phyloP scores from a whole-genome alignment of 2,329 filamentous ascomycete genomes.

The Aspergillus quadrilineatus region DNA sequence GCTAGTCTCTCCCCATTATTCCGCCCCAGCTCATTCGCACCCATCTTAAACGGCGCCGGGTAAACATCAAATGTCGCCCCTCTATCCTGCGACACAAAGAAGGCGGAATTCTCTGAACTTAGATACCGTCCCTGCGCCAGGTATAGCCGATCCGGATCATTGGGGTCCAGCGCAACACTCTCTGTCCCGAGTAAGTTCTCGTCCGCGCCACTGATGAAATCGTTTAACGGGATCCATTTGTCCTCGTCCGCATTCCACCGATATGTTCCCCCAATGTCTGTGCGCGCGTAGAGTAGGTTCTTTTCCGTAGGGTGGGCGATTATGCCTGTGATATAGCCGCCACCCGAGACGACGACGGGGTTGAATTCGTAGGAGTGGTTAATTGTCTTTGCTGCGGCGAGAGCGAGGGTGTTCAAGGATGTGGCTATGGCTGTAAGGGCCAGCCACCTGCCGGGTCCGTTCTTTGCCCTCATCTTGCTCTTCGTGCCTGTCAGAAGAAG shows the following conservation, averaged over 20 bases:
- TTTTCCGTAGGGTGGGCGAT: constrained; percentile 16
- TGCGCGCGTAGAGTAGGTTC: constrained; percentile 16
- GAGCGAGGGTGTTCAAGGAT: neutral
- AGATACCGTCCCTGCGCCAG: constrained; percentile 17
- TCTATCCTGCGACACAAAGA: constrained; percentile 15
- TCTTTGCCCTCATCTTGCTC: neutral
- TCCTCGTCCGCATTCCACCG: constrained; percentile 11
- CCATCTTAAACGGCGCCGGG: constrained; percentile 14
- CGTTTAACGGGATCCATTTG: constrained; percentile 19
- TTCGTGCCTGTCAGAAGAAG: neutral
- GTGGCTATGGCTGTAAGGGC: neutral
- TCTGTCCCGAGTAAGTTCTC: constrained; percentile 18
- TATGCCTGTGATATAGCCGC: constrained; percentile 19
- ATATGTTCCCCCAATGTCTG: constrained; percentile 18
- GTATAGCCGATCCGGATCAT: constrained; percentile 14
- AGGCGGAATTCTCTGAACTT: constrained; percentile 11
- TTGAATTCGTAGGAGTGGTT: constrained; percentile 15
- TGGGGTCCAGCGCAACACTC: constrained; percentile 16
- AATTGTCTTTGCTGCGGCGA: constrained; percentile 2
- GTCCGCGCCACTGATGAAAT: constrained; percentile 15
- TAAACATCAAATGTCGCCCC: constrained; percentile 13
- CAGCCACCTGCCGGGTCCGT: neutral
- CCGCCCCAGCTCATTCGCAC: constrained; percentile 16
- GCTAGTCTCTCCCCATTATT: constrained; percentile 19
- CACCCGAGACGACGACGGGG: constrained; percentile 14